Percentiles rank a stretch among this genome's conserved stretches.
Evolutionary conservation across 768 basidiomycete genomes (phyloP).

Genomic region (Leucocoprinus leucothites): DNA sequence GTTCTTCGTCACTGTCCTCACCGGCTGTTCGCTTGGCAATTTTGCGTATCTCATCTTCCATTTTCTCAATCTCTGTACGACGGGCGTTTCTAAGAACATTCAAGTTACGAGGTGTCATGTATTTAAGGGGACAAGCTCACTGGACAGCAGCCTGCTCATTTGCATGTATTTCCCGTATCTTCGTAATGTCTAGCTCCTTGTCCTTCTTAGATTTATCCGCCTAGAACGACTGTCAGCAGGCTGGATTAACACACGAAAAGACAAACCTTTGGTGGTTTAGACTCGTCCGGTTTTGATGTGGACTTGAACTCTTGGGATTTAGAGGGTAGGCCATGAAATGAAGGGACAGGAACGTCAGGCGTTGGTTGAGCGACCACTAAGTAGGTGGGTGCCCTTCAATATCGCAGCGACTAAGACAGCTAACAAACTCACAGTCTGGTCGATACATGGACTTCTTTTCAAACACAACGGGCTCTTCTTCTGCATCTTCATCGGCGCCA

Average conservation of each 20-base stretch:
- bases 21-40: conserved; percentile 61
- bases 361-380: conserved; percentile 37
- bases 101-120: neutral
- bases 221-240: conserved; percentile 9
- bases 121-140: conserved; percentile 32
- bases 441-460: conserved; percentile 83
- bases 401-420: neutral
- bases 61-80: conserved; percentile 75
- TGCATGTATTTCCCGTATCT: conserved; percentile 74
- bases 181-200: conserved; percentile 51
- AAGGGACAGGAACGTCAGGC: conserved; percentile 30
- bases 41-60: conserved; percentile 86
- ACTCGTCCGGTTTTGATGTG: conserved; percentile 6
- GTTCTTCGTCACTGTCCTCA: conserved; percentile 64
- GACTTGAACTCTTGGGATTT: conserved; percentile 14
- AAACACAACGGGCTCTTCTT: conserved; percentile 50
- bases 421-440: conserved; percentile 67
- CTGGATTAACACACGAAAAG: neutral
- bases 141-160: conserved; percentile 62
- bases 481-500: conserved; percentile 64
- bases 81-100: conserved; percentile 48
- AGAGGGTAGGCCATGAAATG: conserved; percentile 33
- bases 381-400: neutral
- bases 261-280: conserved; percentile 14
- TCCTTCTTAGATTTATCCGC: conserved; percentile 37